Evolutionary conservation across 148 eudicot genomes (phyloP).

Genomic region (Amaranthus palmeri): DNA sequence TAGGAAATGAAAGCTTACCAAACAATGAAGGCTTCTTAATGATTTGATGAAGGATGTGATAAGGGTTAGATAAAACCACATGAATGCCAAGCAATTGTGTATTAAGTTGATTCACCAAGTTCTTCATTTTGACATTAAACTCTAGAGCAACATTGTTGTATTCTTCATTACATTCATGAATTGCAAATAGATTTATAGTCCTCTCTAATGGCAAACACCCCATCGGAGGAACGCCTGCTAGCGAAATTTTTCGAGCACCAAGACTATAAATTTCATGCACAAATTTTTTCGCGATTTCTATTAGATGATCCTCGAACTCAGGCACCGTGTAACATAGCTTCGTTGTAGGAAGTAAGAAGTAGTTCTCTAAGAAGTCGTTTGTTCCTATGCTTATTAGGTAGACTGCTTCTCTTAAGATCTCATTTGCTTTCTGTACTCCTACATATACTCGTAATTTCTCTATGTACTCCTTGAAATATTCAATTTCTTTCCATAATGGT

Average conservation of each 20-base stretch:
- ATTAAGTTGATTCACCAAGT: slow-evolving; percentile 38
- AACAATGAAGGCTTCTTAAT: slow-evolving; percentile 38
- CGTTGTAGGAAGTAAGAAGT: slow-evolving; percentile 41
- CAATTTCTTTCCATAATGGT: slow-evolving; percentile 75
- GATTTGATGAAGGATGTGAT: slow-evolving; percentile 32
- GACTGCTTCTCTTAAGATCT: slow-evolving; percentile 40
- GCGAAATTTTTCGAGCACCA: slow-evolving; percentile 54
- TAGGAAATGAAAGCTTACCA: slow-evolving; percentile 29
- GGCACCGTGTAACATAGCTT: slow-evolving; percentile 30
- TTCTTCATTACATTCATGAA: slow-evolving; percentile 34
- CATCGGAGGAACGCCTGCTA: slow-evolving; percentile 63
- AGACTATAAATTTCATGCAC: slow-evolving; percentile 32
- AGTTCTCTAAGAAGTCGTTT: slow-evolving; percentile 82
- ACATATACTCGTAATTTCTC: slow-evolving; percentile 33
- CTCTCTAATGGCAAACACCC: slow-evolving; percentile 81
- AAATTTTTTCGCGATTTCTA: slow-evolving; percentile 34
- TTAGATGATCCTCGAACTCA: slow-evolving; percentile 40
- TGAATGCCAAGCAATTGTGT: slow-evolving; percentile 34
- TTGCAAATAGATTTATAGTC: slow-evolving; percentile 30
- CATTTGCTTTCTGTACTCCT: slow-evolving; percentile 45
- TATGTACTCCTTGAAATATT: slow-evolving; percentile 70
- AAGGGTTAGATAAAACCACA: slow-evolving; percentile 54
- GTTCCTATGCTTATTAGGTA: slow-evolving; percentile 68
- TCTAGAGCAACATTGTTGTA: slow-evolving; percentile 54
- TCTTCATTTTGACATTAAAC: slow-evolving; percentile 42